A percentile compares a stretch with the other conserved stretches of the same genome.
Evolutionary conservation across 306 rosid genomes (phyloP).

Genomic region (Sphenostylis stenocarpa): DNA sequence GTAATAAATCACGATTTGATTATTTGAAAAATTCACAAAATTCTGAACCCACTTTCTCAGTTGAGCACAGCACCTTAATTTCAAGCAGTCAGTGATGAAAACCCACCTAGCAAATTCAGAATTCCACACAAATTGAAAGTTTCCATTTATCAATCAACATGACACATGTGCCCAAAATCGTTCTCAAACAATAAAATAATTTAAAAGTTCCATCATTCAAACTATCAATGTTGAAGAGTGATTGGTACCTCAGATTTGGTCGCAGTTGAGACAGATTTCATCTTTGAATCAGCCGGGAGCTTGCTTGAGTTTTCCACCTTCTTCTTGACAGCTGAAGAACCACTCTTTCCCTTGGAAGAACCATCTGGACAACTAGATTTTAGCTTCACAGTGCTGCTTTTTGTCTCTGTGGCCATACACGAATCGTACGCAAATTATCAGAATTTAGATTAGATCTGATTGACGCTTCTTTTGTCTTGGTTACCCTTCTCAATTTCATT

Average conservation of each 20-base stretch:
- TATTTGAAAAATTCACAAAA: conserved; percentile 1
- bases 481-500: neutral
- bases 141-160: neutral
- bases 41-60: neutral
- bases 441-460: conserved; percentile 37
- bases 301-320: conserved; percentile 58
- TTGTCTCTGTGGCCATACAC: conserved; percentile 55
- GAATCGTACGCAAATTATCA: neutral
- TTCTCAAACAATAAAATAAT: neutral
- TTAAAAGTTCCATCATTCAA: neutral
- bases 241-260: conserved; percentile 68
- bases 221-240: neutral
- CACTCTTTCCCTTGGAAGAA: conserved; percentile 53
- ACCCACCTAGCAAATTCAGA: conserved; percentile 26
- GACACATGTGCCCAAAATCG: neutral
- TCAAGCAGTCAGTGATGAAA: neutral
- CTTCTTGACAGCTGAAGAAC: conserved; percentile 43
- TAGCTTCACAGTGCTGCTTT: conserved; percentile 42
- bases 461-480: conserved; percentile 9
- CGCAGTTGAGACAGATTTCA: conserved; percentile 46
- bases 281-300: conserved; percentile 51
- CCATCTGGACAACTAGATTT: conserved; percentile 57
- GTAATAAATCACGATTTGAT: neutral
- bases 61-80: neutral
- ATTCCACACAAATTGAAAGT: conserved; percentile 14